Base-by-base conservation (phyloP, 164 flowering plant genomes). In the Tetrastigma voinierianum region DNA sequence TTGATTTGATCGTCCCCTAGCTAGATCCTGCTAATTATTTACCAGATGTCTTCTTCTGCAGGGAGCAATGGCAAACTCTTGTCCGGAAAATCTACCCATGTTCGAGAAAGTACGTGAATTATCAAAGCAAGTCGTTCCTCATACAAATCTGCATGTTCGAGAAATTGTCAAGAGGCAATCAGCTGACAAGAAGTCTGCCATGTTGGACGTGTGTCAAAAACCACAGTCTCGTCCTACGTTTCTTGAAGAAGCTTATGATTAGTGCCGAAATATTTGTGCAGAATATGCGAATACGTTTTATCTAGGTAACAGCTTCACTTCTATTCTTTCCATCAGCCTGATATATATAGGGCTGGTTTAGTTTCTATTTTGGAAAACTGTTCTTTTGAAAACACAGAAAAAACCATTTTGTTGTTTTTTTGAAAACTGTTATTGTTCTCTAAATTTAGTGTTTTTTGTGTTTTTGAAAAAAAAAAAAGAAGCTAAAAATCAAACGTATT, bases 241-340 rank as follows among this genome's bases (percentile, higher is more conserved):
- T 72, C 82, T 87, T 14, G n/a, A n/a, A n/a, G 87, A 90, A 68
- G 87, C 91, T 19, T 88, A 88, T 62, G 85, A 83, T 18, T 73
- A 81, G 45, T 90, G 91, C 71, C 72, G 82, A 20, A 62, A 72
- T 8, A 65, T 90, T 16, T 90, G 93, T 62, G 82, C 85, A 0
- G 91, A 85, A 76, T 84, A 86, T 75, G 90, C 96, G 13, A 88
- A 90, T 74, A 84, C 96, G 15, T 90, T 88, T 67, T 85, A 86
- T 76, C 70, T 90, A 72, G 93, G 93, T 88, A n/a, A 14, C 54
- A 57, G n/a, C 17, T 40, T 48, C 57, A 57, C 13, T 25, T 45
- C 23, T 46, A 44, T 17, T 57, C 32, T 13, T 51, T 43, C 40
- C 40, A 32, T 32, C 6, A 32, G 40, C 40, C n/a, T n/a, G n/a